A percentile compares a stretch with the other conserved stretches of the same genome.
Conservation (phyloP, 2,329 filamentous ascomycete species). For the Reticulascus tulasneorum region DNA sequence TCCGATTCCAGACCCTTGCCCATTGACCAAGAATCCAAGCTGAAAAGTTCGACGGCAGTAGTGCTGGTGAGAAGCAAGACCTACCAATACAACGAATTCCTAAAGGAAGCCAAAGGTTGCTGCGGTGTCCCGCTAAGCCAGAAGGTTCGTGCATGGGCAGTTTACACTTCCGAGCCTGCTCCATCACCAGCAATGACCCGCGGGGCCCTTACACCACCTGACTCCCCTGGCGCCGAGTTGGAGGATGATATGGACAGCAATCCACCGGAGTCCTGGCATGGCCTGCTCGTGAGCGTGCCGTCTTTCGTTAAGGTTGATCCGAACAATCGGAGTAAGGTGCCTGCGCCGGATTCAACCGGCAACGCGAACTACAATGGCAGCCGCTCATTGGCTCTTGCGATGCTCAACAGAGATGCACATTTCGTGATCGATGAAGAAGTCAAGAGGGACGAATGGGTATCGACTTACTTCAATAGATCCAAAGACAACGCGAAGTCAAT, state of each 20-base stretch:
- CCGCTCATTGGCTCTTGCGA: constrained; percentile 60
- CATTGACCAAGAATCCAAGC: constrained; percentile 56
- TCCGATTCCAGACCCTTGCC: constrained; percentile 53
- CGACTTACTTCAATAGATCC: constrained; percentile 33
- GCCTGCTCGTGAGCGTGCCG: constrained; percentile 42
- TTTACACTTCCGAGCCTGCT: constrained; percentile 42
- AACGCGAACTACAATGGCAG: constrained; percentile 76
- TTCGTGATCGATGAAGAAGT: constrained; percentile 82
- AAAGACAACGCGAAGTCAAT: constrained; percentile 32
- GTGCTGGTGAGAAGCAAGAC: constrained; percentile 68
- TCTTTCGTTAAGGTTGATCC: constrained; percentile 42
- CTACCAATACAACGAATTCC: constrained; percentile 67
- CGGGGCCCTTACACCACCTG: constrained; percentile 34
- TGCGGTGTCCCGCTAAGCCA: constrained; percentile 63
- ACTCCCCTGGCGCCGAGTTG: constrained; percentile 30
- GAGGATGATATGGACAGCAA: constrained; percentile 20
- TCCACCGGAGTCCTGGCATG: constrained; percentile 32
- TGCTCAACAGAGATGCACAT: constrained; percentile 67
- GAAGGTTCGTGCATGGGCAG: constrained; percentile 74
- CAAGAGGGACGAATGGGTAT: constrained; percentile 54
- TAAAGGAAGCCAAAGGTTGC: constrained; percentile 67
- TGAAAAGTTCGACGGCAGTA: constrained; percentile 57
- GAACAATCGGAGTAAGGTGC: constrained; percentile 9
- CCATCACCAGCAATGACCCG: constrained; percentile 27
- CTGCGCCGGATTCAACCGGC: constrained; percentile 59